Percentiles rank a stretch among this genome's conserved stretches.
Conservation (phyloP, 306 rosid genomes). For the Astragalus glycyphyllos region DNA sequence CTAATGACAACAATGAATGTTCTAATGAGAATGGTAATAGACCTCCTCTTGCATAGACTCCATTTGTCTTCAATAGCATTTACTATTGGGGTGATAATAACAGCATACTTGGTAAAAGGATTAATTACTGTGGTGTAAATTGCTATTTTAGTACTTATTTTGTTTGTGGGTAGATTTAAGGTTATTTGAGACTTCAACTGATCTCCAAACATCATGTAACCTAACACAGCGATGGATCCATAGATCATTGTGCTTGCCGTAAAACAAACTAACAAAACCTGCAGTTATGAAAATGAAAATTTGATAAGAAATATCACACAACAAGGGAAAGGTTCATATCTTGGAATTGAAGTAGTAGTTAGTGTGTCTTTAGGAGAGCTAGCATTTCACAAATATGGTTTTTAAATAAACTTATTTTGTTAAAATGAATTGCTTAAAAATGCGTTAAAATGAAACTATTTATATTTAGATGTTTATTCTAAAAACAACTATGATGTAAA, state of each 20-base stretch:
- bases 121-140: conserved; percentile 62
- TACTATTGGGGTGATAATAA: conserved; percentile 58
- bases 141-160: conserved; percentile 56
- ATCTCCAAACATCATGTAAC: conserved; percentile 56
- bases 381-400: no score
- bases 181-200: conserved; percentile 59
- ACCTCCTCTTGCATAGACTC: not conserved
- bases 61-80: conserved; percentile 57
- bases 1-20: conserved; percentile 57
- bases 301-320: no score
- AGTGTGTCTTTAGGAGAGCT: no score
- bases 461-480: no score
- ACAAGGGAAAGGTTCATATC: no score
- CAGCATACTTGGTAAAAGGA: conserved; percentile 66
- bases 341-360: no score
- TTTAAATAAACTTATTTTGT: no score
- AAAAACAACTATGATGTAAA: no score
- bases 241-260: not conserved
- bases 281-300: not conserved
- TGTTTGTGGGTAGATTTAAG: conserved; percentile 57
- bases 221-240: no score
- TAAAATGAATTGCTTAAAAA: no score
- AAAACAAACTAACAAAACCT: conserved; percentile 65
- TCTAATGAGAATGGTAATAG: conserved; percentile 51
- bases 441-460: no score